phyloP scores from a whole-genome alignment of 257 asterid genomes.

The Gynochthodes officinalis region DNA sequence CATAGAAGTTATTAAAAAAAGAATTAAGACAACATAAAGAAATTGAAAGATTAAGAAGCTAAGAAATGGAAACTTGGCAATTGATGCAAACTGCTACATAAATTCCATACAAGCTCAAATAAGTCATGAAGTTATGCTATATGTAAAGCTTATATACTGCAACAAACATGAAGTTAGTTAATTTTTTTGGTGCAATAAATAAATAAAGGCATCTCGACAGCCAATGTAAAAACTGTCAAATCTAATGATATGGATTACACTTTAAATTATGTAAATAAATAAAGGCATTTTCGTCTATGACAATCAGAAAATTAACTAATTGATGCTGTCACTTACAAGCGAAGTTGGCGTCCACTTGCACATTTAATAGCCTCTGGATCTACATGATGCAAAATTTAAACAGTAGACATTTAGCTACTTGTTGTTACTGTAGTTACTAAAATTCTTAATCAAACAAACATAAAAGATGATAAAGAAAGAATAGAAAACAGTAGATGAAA shows the following conservation, averaged over 20 bases:
- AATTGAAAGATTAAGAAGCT: slow-evolving; percentile 16
- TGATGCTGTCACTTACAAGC: slow-evolving; percentile 66
- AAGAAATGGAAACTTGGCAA: slow-evolving; percentile 5
- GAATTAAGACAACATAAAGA: slow-evolving; percentile 10
- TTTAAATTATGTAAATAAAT: too few relatives aligned
- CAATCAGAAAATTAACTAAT: background rate
- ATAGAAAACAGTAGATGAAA: background rate
- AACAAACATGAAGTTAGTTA: background rate
- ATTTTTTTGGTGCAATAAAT: background rate
- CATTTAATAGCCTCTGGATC: slow-evolving; percentile 79
- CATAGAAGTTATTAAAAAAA: slow-evolving; percentile 3
- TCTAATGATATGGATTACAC: too few relatives aligned
- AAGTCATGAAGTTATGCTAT: background rate
- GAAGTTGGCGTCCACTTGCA: slow-evolving; percentile 86
- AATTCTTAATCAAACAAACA: slow-evolving; percentile 5
- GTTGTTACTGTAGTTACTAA: slow-evolving; percentile 9
- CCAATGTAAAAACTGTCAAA: too few relatives aligned
- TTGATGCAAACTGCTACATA: background rate
- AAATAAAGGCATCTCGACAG: too few relatives aligned
- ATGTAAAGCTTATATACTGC: background rate
- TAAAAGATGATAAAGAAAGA: slow-evolving; percentile 14
- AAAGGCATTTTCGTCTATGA: background rate
- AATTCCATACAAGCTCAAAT: background rate
- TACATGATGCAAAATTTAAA: slow-evolving; percentile 38
- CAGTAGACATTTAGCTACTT: background rate